Conservation (phyloP, 208 protist species). For the Wallacemonas sp. region DNA sequence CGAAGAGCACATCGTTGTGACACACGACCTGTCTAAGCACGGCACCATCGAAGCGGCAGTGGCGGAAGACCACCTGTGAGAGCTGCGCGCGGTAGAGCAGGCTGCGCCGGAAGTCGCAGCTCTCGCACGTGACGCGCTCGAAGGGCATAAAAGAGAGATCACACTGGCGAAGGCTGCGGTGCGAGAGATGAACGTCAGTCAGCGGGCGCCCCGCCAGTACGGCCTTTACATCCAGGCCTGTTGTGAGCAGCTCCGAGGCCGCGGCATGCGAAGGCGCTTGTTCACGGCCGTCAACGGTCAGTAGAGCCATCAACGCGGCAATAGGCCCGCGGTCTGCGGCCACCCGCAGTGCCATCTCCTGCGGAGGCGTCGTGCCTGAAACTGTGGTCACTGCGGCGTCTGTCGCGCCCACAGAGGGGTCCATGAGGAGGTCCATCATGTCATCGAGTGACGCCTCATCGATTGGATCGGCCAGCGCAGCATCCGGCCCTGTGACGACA, state of each 20-base stretch:
- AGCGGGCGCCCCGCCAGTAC: constrained; percentile 45
- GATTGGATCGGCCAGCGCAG: too few species aligned
- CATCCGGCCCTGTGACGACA: too few species aligned
- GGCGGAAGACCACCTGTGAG: constrained; percentile 42
- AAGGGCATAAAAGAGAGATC: constrained; percentile 64
- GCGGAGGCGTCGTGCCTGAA: too few species aligned
- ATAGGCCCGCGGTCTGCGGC: background rate
- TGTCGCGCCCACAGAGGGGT: background rate
- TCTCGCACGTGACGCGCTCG: constrained; percentile 29
- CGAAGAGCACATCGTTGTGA: constrained; percentile 36
- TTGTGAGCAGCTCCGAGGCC: constrained; percentile 43
- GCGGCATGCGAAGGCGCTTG: background rate
- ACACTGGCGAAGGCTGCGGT: constrained; percentile 43
- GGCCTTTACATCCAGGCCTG: constrained; percentile 69
- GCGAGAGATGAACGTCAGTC: constrained; percentile 25
- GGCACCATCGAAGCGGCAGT: constrained; percentile 63
- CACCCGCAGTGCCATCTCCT: too few species aligned
- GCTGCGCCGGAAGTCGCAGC: constrained; percentile 60
- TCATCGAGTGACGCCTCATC: background rate
- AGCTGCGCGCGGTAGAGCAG: constrained; percentile 53
- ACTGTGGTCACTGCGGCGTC: too few species aligned
- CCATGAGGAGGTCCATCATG: constrained; percentile 6
- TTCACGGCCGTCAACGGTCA: background rate
- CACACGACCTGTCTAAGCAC: constrained; percentile 30
- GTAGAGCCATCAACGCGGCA: background rate